Evolutionary conservation across 805 yeast genomes (phyloP).

Genomic region (Metschnikowia shivogae): DNA sequence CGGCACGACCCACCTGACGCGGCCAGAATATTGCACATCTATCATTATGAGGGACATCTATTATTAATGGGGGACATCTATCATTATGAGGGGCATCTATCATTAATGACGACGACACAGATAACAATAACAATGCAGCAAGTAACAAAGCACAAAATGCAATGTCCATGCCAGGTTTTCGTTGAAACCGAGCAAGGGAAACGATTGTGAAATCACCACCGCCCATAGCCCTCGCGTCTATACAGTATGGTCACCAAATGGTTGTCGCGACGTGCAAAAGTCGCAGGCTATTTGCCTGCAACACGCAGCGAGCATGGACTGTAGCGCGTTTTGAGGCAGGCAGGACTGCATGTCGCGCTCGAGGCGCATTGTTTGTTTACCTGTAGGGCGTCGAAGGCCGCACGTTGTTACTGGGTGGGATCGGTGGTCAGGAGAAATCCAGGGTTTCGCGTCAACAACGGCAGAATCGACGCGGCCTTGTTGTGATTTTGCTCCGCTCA

Average conservation of each 20-base stretch:
- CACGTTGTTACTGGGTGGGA: neutral
- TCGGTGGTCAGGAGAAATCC: neutral
- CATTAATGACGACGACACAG: too few relatives aligned
- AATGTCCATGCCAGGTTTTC: too few relatives aligned
- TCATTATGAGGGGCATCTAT: too few relatives aligned
- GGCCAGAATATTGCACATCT: too few relatives aligned
- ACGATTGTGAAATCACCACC: too few relatives aligned
- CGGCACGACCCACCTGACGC: too few relatives aligned
- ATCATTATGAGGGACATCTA: too few relatives aligned
- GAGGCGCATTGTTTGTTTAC: conserved; percentile 4
- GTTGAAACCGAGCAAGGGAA: too few relatives aligned
- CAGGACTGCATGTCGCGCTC: conserved; percentile 3
- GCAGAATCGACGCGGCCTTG: neutral
- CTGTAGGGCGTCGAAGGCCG: conserved; percentile 1
- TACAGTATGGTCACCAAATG: too few relatives aligned
- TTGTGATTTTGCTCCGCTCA: conserved; percentile 3
- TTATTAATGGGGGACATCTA: too few relatives aligned
- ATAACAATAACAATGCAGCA: too few relatives aligned
- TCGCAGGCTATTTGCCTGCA: conserved; percentile 1
- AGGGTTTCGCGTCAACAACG: neutral
- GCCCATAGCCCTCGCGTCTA: neutral
- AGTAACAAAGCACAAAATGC: too few relatives aligned
- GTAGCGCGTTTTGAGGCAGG: conserved; percentile 3
- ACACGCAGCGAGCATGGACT: neutral
- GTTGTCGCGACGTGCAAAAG: neutral